Evolutionary conservation across 2,329 filamentous ascomycete species (phyloP).

Genomic region (Fusarium phyllophilum): DNA sequence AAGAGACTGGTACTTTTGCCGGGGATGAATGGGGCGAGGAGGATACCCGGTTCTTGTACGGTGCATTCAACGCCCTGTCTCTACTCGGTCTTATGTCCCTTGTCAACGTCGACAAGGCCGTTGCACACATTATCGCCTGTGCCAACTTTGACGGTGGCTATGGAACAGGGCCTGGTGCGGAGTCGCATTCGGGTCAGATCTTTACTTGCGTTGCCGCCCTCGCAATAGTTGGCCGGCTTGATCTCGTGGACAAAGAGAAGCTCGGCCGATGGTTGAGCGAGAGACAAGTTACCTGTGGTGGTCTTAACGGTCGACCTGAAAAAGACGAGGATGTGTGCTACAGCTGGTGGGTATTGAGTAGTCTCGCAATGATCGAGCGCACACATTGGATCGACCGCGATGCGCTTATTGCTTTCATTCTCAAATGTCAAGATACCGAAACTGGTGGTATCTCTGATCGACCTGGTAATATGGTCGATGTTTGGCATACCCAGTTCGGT

Average conservation of each 20-base stretch:
- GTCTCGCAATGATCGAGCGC: slow-evolving; percentile 86
- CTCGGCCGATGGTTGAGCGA: slow-evolving; percentile 93
- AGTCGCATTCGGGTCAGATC: slow-evolving; percentile 95
- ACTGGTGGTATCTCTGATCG: slow-evolving; percentile 88
- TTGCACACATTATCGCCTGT: slow-evolving; percentile 81
- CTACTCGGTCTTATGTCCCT: slow-evolving; percentile 78
- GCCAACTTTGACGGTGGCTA: slow-evolving; percentile 96
- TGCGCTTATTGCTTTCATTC: slow-evolving; percentile 82
- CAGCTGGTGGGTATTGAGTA: slow-evolving; percentile 98
- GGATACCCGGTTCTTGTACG: slow-evolving; percentile 94
- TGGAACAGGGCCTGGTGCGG: slow-evolving; percentile 87
- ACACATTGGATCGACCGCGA: slow-evolving; percentile 93
- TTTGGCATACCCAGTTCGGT: slow-evolving; percentile 94
- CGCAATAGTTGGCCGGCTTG: slow-evolving; percentile 82
- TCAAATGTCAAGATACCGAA: slow-evolving; percentile 87
- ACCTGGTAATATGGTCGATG: slow-evolving; percentile 94
- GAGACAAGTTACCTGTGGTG: slow-evolving; percentile 85
- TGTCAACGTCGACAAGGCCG: slow-evolving; percentile 82
- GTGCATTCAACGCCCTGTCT: slow-evolving; percentile 88
- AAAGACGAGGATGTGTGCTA: slow-evolving; percentile 98
- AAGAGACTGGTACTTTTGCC: slow-evolving; percentile 83
- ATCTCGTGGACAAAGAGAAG: slow-evolving; percentile 83
- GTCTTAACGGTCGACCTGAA: slow-evolving; percentile 92
- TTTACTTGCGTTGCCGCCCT: slow-evolving; percentile 93
- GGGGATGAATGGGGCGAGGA: slow-evolving; percentile 97